These are phyloP conservation scores for Leishmania turanica DNA, from an alignment of 208 protist genomes.

Conservation along the genomic window DNA sequence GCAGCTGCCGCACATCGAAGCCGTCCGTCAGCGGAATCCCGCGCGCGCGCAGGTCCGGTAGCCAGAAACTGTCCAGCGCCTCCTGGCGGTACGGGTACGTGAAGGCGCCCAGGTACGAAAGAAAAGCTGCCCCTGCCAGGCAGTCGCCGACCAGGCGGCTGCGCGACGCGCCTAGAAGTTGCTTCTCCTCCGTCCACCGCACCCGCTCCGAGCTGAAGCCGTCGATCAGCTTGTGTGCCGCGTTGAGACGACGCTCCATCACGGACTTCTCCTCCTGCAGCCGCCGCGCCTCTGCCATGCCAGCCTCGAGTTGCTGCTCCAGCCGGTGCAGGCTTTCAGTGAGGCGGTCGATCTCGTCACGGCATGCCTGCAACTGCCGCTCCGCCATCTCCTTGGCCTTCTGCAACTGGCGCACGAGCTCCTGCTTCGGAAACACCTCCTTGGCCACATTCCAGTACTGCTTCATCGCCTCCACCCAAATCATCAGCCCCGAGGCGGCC, in stretches of 20 bases:
- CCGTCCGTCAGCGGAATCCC: slow-evolving; percentile 90
- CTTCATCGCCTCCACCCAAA: slow-evolving; percentile 98
- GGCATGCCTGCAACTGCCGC: slow-evolving; percentile 75
- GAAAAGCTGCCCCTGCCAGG: slow-evolving; percentile 96
- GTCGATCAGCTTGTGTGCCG: slow-evolving; percentile 96
- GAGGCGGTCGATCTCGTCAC: slow-evolving; percentile 93
- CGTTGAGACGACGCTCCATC: slow-evolving; percentile 96
- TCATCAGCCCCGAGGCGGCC: slow-evolving; percentile 95
- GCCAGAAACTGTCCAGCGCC: slow-evolving; percentile 93
- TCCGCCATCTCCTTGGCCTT: slow-evolving; percentile 92
- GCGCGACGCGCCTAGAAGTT: slow-evolving; percentile 81
- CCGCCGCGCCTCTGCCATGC: slow-evolving; percentile 91
- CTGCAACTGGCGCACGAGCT: slow-evolving; percentile 94
- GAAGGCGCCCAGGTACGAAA: slow-evolving; percentile 98
- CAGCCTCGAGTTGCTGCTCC: slow-evolving; percentile 90
- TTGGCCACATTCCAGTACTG: slow-evolving; percentile 98
- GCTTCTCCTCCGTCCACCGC: slow-evolving; percentile 96
- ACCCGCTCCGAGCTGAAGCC: slow-evolving; percentile 97
- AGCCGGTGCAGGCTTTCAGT: slow-evolving; percentile 92
- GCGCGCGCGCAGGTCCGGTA: slow-evolving; percentile 86
- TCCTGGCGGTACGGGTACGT: slow-evolving; percentile 96
- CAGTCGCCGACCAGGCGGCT: slow-evolving; percentile 97
- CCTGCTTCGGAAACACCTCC: slow-evolving; percentile 97
- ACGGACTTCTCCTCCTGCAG: slow-evolving; percentile 93
- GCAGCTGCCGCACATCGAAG: slow-evolving; percentile 92